Percentiles rank a stretch among this genome's conserved stretches.
Evolutionary conservation across 306 rosid genomes (phyloP).

Genomic region (Rosa persica): DNA sequence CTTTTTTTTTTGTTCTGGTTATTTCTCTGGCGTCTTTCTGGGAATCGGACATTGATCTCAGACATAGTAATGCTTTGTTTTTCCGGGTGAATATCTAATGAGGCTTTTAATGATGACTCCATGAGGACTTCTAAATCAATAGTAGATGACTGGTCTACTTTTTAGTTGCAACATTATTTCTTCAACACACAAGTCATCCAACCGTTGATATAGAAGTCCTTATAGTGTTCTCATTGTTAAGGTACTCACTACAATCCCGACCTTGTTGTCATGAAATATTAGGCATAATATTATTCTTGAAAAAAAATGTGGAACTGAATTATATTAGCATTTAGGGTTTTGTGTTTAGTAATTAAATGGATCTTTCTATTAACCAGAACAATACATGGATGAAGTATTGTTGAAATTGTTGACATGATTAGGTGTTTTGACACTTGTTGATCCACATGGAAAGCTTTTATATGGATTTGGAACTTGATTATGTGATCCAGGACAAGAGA

Average conservation of each 20-base stretch:
- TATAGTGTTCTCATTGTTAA: neutral
- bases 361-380: neutral
- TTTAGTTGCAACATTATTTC: neutral
- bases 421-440: neutral
- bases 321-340: neutral
- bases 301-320: neutral
- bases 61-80: neutral
- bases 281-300: neutral
- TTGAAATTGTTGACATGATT: neutral
- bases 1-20: too few relatives aligned
- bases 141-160: neutral
- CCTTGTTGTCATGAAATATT: neutral
- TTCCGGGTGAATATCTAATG: neutral
- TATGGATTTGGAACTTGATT: slow-evolving; percentile 2
- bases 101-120: too few relatives aligned
- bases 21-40: neutral
- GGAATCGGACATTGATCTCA: neutral
- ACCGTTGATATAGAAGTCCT: neutral
- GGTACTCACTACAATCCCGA: neutral
- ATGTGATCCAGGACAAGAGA: neutral
- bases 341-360: neutral
- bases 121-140: neutral
- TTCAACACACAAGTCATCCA: neutral
- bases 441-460: neutral
- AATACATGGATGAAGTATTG: neutral